These are phyloP conservation scores for Catunica adiposa DNA, from an alignment of 2,329 filamentous ascomycete genomes.

Conservation along the genomic window DNA sequence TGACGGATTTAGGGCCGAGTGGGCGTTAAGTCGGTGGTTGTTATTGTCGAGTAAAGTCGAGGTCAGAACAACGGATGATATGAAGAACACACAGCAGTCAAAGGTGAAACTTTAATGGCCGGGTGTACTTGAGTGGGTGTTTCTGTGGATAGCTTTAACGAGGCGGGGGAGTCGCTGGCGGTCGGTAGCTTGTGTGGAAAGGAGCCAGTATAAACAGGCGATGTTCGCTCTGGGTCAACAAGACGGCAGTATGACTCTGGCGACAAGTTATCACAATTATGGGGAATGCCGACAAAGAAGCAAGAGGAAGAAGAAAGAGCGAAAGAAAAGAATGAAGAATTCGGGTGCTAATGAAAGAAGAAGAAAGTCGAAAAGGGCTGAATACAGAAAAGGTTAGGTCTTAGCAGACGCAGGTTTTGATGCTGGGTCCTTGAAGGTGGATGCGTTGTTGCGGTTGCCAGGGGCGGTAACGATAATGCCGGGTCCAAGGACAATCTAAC, in stretches of 20 bases:
- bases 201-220: not conserved
- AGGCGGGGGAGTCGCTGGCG: not conserved
- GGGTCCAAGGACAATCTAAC: not conserved
- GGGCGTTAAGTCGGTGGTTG: no score
- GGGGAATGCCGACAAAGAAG: not conserved
- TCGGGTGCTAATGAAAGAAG: not conserved
- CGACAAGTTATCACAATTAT: not conserved
- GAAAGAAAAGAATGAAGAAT: no score
- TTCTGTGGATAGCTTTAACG: not conserved
- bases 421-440: slow-evolving; percentile 9
- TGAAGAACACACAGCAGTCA: no score
- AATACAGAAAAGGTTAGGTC: slow-evolving; percentile 4
- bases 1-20: no score
- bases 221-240: not conserved
- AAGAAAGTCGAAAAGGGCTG: not conserved
- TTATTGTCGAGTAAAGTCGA: no score
- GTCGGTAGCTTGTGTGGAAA: not conserved
- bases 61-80: no score
- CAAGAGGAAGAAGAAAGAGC: not conserved
- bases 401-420: slow-evolving; percentile 11
- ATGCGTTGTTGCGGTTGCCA: slow-evolving; percentile 13
- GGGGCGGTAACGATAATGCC: slow-evolving; percentile 12
- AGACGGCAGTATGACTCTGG: not conserved
- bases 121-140: not conserved
- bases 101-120: slow-evolving; percentile 9